A percentile compares a stretch with the other conserved stretches of the same genome.
phyloP scores from a whole-genome alignment of 345 rosid genomes.

The Reutealis trisperma region DNA sequence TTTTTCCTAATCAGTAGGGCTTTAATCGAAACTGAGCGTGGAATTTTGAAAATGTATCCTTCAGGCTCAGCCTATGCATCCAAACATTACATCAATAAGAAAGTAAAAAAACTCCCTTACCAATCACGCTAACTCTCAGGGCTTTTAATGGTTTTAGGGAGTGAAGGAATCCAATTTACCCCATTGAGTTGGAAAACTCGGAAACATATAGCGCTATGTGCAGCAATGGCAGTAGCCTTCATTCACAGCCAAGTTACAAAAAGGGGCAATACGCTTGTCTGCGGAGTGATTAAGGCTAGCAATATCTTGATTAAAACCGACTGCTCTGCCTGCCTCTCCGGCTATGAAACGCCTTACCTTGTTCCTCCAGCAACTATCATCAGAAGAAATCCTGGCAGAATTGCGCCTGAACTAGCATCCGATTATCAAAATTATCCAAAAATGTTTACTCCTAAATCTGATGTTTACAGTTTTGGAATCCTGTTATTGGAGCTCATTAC shows the following conservation, averaged over 20 bases:
- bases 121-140: no score
- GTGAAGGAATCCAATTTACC: constrained; percentile 39
- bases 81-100: no score
- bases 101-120: no score
- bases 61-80: no score
- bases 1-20: no score
- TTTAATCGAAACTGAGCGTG: no score
- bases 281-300: constrained; percentile 35
- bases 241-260: constrained; percentile 26
- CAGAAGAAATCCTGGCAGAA: constrained; percentile 30
- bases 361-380: constrained; percentile 26
- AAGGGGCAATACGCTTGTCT: constrained; percentile 21
- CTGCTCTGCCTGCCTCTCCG: constrained; percentile 30
- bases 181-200: constrained; percentile 26
- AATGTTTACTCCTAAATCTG: constrained; percentile 24
- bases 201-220: constrained; percentile 30
- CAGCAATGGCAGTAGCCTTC: constrained; percentile 34
- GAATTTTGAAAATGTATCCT: no score
- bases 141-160: constrained; percentile 31
- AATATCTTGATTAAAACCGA: constrained; percentile 31
- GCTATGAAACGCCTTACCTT: constrained; percentile 40
- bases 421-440: neutral
- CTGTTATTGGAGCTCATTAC: constrained; percentile 33
- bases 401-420: constrained; percentile 33
- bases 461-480: constrained; percentile 39